Base-by-base conservation (phyloP, 306 rosid genomes). In the Comarum palustre region DNA sequence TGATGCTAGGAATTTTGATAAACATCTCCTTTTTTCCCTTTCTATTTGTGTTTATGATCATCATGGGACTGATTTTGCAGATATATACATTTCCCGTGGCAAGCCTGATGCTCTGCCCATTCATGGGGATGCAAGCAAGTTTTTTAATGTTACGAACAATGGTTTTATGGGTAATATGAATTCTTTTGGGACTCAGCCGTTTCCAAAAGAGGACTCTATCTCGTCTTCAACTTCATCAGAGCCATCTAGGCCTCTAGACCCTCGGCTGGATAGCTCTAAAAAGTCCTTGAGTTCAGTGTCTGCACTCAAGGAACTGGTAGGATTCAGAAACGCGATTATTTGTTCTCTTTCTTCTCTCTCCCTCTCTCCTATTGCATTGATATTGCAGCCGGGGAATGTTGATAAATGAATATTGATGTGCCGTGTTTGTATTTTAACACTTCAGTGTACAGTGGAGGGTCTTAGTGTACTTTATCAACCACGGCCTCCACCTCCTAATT, bases 391-490 rank as follows among this genome's bases (percentile, higher is more conserved):
- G 17, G 48, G 41, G 39, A 20, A 48, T 57, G 67, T 58, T 43
- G 68, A 22, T 50, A 55, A 54, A 54, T 48, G 71, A 55, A 45
- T 71, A 39, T 68, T 76, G 34, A 74, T 69, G 39, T 82, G 73
- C 34, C 66, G 32, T 73, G 31, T 79, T 36, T 86, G 69, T 71
- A 29, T 68, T 82, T n/a, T 25, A 77, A 83, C 84, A 78, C 54
- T 71, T 79, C 83, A 92, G 98, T 92, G 98, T 81, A 76, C 74
- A 82, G 74, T 81, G 77, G 96, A 92, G 81, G 96, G 97, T 78
- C 96, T 92, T 75, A 79, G 82, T 69, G 78, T 90, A 60, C 84
- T 63, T 81, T 92, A 88, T 80, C 84, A 85, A 76, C 73, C 85
- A 14, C 79, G 80, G 57, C 84, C 89, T 47, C 83, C 84, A 59